Base-by-base conservation (phyloP, 257 asterid species). In the Salvia splendens region DNA sequence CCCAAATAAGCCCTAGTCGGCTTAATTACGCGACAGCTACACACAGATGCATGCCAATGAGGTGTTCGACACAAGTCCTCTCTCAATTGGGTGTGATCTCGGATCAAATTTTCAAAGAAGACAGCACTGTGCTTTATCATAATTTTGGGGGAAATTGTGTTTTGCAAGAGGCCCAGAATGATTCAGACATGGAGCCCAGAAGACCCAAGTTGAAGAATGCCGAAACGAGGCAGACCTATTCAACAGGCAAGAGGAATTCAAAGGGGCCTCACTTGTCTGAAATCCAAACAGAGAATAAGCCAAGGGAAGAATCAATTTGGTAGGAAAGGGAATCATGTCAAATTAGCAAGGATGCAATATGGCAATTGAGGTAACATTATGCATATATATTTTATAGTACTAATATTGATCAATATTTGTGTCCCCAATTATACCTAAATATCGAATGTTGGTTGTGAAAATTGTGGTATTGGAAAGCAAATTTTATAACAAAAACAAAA, bases 211-310 rank as follows among this genome's bases (percentile, higher is more conserved):
- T 12, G 56, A 69, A 49, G 78, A 65, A 70, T 67, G 71, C 65
- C 53, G 48, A 67, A 62, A 62, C 20, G 51, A 64, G 51, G 74
- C 66, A 35, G 41, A 64, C 32, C 50, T 56, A 58, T 51, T 71
- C 69, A 59, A 20, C 42, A 53, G 73, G 79, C 73, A 75, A 69
- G 74, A 76, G 67, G 71, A 52, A 70, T 60, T 47, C 17, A 51
- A 64, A 57, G 59, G 80, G 74, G 66, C 68, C 73, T 73, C 46
- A 41, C 4, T 62, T 78, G 68, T 75, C 75, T 28, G 12, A 58
- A 15, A 58, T 69, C 73, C 80, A 77, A 77, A 75, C 83, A 78
- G 74, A 80, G 76, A 79, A 80, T 82, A 82, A 78, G 82, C 91
- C 88, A 82, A 85, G 49, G 72, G 63, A 57, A 28, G 62, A 46